phyloP scores from a whole-genome alignment of 306 rosid species.

The Sechiopsis laciniata region DNA sequence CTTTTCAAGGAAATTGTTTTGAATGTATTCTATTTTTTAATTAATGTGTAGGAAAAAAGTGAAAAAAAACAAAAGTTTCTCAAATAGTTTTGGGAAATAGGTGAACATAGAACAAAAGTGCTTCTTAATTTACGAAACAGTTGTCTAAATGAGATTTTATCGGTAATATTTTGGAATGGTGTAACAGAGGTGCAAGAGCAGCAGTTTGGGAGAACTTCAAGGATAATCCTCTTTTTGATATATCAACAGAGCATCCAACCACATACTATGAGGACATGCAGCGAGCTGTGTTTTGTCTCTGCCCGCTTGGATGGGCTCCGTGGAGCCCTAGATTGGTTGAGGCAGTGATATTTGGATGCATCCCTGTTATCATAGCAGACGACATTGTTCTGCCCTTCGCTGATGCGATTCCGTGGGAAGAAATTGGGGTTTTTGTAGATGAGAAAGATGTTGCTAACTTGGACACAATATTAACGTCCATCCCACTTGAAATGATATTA shows the following conservation, averaged over 20 bases:
- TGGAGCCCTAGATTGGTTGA: conserved; percentile 98
- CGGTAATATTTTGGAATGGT: background rate
- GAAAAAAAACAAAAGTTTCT: no score
- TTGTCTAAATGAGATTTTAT: background rate
- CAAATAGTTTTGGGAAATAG: no score
- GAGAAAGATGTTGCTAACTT: conserved; percentile 82
- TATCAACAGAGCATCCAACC: conserved; percentile 87
- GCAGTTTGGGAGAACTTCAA: conserved; percentile 99
- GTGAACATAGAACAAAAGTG: background rate
- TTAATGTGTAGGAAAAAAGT: no score
- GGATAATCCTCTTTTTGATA: conserved; percentile 92
- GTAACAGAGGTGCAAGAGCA: conserved; percentile 76
- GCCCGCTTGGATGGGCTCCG: conserved; percentile 99
- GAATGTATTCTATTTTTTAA: background rate
- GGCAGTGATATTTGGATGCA: conserved; percentile 96
- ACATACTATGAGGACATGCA: conserved; percentile 98
- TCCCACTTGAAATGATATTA: conserved; percentile 72
- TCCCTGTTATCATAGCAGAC: conserved; percentile 92
- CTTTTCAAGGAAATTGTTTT: no score
- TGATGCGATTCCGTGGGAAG: conserved; percentile 99
- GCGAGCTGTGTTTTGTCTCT: conserved; percentile 85
- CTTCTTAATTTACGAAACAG: background rate
- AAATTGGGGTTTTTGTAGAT: conserved; percentile 76
- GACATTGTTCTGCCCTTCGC: conserved; percentile 96
- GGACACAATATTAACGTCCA: conserved; percentile 80